Base-by-base conservation (phyloP, 129 eudicot genomes). In the Tanacetum coccineum region DNA sequence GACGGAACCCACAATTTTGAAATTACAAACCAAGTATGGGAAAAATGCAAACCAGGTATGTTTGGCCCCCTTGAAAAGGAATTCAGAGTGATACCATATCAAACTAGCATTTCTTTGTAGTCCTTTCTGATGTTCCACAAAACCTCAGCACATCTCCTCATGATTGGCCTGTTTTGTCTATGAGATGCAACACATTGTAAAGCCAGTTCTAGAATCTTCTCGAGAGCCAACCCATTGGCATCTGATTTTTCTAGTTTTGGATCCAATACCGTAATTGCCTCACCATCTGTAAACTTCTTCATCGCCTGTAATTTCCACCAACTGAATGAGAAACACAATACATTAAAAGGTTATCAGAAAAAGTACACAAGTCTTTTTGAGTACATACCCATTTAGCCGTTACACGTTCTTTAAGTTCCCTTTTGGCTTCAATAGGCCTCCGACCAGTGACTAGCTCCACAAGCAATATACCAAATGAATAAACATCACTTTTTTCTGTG, bases 121-220 rank as follows among this genome's bases (percentile, higher is more conserved):
- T 93, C 95, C 81, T 86, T 93, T 11, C 99, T 81, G 59, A 93
- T 82, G 80, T 81, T 71, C 99, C 99, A 88, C 53, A 93, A 82
- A 48, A 84, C 83, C 84, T 89, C 99, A 0, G 83, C 95, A 47
- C 99, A 93, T 65, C 81, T 79, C 75, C 81, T 79, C 99, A 93
- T 93, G 55, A 68, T 70, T 12, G 99, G 99, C 59, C 99, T 75
- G 61, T 73, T 77, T 9, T 66, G 69, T 64, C 96, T 67, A 19
- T 79, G 83, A 48, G 95, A 79, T 60, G 87, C 86, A 62, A 93
- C 75, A 60, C 99, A 93, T 20, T 76, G 85, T 28, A 89, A 79
- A n/a, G 99, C 83, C 32, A 93, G 71, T 62, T 89, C 92, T 45
- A 80, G 73, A 60, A 93, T 89, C 81, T 84, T 89, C 68, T 89